A percentile compares a stretch with the other conserved stretches of the same genome.
phyloP scores from a whole-genome alignment of 1,284 basidiomycete genomes.

The Moesziomyces globuligerus region DNA sequence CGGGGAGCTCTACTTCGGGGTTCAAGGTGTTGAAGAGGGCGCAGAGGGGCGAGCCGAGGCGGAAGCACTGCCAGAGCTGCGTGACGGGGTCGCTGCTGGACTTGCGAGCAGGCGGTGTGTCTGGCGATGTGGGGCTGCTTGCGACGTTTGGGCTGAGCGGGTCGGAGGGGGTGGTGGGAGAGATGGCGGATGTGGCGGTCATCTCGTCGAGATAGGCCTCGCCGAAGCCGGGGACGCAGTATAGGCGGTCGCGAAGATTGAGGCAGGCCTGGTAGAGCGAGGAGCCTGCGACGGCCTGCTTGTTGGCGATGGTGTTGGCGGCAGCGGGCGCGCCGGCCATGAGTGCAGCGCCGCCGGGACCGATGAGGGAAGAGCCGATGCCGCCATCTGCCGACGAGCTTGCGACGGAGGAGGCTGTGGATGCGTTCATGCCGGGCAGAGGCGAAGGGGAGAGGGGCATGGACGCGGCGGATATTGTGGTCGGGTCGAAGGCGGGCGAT shows the following conservation, averaged over 20 bases:
- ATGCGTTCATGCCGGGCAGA: constrained; percentile 25
- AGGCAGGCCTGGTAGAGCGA: constrained; percentile 69
- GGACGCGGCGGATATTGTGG: constrained; percentile 26
- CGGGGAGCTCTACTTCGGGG: constrained; percentile 71
- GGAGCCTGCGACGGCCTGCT: constrained; percentile 59
- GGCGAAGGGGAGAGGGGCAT: constrained; percentile 38
- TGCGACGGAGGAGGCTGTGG: constrained; percentile 15
- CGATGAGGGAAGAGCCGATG: constrained; percentile 51
- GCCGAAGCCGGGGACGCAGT: constrained; percentile 68
- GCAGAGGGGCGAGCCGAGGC: constrained; percentile 90
- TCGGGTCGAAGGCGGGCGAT: constrained; percentile 32
- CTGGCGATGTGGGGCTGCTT: constrained; percentile 29
- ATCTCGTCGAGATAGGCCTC: constrained; percentile 52
- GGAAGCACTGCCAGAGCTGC: constrained; percentile 92
- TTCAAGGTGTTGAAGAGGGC: constrained; percentile 93
- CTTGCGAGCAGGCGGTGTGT: constrained; percentile 9
- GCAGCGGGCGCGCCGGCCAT: constrained; percentile 58
- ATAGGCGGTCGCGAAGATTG: constrained; percentile 66
- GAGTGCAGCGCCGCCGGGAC: constrained; percentile 50
- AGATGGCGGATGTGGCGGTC: constrained; percentile 18
- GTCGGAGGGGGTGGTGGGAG: constrained; percentile 21
- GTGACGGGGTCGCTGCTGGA: constrained; percentile 74
- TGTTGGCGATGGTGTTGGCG: constrained; percentile 61
- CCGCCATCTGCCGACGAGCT: constrained; percentile 51
- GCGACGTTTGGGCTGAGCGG: constrained; percentile 12